phyloP scores from a whole-genome alignment of 352 stramenopile species.

The Phytophthora pisi region DNA sequence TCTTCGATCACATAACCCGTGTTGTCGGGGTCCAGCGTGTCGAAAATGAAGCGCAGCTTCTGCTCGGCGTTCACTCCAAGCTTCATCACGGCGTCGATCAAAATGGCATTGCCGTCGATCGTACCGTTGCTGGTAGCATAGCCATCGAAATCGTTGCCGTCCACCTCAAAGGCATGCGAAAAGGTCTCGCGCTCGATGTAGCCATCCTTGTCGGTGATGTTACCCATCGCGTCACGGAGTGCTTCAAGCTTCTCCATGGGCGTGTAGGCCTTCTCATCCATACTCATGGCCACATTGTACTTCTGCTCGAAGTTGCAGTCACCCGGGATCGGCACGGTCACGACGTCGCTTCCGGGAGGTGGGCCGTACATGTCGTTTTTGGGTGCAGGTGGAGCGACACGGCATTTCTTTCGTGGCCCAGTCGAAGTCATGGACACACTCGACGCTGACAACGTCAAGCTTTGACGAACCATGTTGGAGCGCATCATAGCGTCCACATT shows the following conservation, averaged over 20 bases:
- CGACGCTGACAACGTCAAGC: constrained; percentile 49
- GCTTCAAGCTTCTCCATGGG: constrained; percentile 61
- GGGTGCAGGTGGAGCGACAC: constrained; percentile 15
- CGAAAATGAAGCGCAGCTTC: constrained; percentile 82
- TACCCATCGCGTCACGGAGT: constrained; percentile 65
- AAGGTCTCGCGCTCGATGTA: constrained; percentile 76
- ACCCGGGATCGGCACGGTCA: constrained; percentile 62
- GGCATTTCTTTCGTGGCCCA: constrained; percentile 20
- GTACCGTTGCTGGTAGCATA: constrained; percentile 54
- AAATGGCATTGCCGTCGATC: constrained; percentile 71
- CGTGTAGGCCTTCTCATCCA: constrained; percentile 49
- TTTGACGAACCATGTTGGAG: constrained; percentile 63
- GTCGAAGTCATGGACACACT: constrained; percentile 33
- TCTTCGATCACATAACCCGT: constrained; percentile 52
- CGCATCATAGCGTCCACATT: constrained; percentile 77
- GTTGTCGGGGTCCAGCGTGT: constrained; percentile 62
- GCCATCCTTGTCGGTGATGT: constrained; percentile 60
- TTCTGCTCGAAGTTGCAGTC: constrained; percentile 68
- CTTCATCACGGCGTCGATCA: constrained; percentile 76
- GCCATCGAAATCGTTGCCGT: constrained; percentile 50
- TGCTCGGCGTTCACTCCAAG: constrained; percentile 66
- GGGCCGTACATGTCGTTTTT: constrained; percentile 44
- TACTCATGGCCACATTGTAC: constrained; percentile 62
- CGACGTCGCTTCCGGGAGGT: constrained; percentile 49
- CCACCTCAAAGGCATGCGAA: constrained; percentile 68